phyloP scores from a whole-genome alignment of 768 basidiomycete species.

The Leccinum barrowsii region DNA sequence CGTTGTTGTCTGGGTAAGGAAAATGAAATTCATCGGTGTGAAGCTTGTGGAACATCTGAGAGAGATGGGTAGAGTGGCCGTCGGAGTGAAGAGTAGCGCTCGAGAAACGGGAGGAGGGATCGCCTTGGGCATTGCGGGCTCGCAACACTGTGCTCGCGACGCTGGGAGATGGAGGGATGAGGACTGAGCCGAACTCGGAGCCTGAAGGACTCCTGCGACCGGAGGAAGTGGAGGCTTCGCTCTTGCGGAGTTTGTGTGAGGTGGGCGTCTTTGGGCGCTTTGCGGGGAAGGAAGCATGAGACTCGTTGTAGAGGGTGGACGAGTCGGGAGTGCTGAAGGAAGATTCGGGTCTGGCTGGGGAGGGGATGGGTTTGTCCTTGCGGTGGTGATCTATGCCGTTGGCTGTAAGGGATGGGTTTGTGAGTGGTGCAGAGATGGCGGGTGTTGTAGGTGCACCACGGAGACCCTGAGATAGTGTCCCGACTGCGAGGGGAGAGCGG shows the following conservation, averaged over 20 bases:
- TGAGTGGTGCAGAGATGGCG: constrained; percentile 75
- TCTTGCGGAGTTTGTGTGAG: constrained; percentile 39
- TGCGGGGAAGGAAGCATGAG: constrained; percentile 36
- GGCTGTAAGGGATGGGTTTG: constrained; percentile 73
- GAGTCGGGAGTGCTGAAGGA: constrained; percentile 57
- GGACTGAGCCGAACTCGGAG: constrained; percentile 51
- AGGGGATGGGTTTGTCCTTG: constrained; percentile 46
- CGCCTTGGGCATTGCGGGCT: constrained; percentile 55
- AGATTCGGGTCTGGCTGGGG: constrained; percentile 37
- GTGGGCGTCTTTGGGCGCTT: constrained; percentile 35
- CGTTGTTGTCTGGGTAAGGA: constrained; percentile 70
- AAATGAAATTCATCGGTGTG: constrained; percentile 63
- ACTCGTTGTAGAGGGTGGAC: constrained; percentile 55
- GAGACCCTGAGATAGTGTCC: constrained; percentile 52
- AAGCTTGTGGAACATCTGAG: constrained; percentile 54
- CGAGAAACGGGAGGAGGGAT: constrained; percentile 59
- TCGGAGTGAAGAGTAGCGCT: constrained; percentile 41
- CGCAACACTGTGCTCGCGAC: constrained; percentile 40
- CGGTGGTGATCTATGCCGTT: constrained; percentile 61
- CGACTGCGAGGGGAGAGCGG: constrained; percentile 57
- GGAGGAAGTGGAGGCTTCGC: constrained; percentile 54
- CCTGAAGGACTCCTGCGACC: constrained; percentile 46
- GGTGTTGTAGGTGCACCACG: constrained; percentile 34
- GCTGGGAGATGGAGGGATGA: constrained; percentile 31
- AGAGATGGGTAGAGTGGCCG: constrained; percentile 39